Base-by-base conservation (phyloP, 352 stramenopile genomes). In the Pythium aquatile region DNA sequence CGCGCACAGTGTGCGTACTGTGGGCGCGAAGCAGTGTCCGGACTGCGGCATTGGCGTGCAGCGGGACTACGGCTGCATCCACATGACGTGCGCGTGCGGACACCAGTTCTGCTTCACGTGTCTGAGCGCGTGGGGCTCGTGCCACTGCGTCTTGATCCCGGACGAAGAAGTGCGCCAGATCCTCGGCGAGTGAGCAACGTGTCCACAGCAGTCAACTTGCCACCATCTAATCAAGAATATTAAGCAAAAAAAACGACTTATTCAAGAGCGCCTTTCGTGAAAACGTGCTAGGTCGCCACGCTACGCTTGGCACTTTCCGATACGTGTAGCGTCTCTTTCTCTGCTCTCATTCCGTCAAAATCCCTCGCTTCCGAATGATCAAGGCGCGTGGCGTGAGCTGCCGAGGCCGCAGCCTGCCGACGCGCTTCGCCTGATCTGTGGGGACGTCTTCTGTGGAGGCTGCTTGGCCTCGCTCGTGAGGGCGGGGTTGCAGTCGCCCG, bases 91-190 rank as follows among this genome's bases (percentile, higher is more conserved):
- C 54, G 79, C 78, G 8, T 81, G 85, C 46, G 82, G 81, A 2
- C 82, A 91, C 66, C 65, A 91, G 61, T 93, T 93, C 58, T 93
- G 84, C 68, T 93, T 81, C 60, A 88, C 80, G 29, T 91, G 84
- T 29, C 60, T 93, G 39, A 28, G 24, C 6, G 8, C 60, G 32
- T 93, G 84, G 84, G 61, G 74, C 5, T 73, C 69, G 11, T 93
- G 84, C 61, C 39, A 68, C 20, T 93, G 84, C 65, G 69, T 63
- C 48, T 47, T 90, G 11, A 88, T 93, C 52, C 82, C 82, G 0
- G 72, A 88, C 16, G 49, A 61, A 11, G 84, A 93, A 40, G 9
- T 90, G 6, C 62, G 48, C 35, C 26, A 47, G 16, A 90, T 90
- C 60, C 65, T 93, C 20, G 71, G 78, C 2, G 80, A 91, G 48